Evolutionary conservation across 2,329 filamentous ascomycete species (phyloP).

Genomic region (Plenodomus tracheiphilus): DNA sequence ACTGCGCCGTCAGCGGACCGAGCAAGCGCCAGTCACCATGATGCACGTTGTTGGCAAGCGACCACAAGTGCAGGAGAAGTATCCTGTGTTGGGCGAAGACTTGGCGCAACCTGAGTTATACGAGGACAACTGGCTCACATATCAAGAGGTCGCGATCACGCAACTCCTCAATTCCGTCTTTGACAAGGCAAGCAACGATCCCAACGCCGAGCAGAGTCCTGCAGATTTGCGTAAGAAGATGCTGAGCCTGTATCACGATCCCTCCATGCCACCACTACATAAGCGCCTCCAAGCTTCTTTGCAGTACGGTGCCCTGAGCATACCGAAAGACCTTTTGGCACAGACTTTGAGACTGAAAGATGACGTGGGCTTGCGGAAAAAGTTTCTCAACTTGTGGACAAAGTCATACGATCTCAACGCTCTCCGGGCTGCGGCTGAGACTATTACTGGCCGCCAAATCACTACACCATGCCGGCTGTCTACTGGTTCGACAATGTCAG

Average conservation of each 20-base stretch:
- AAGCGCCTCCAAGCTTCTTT: constrained; percentile 63
- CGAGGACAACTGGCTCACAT: constrained; percentile 64
- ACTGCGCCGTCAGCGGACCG: constrained; percentile 29
- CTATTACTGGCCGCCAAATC: constrained; percentile 61
- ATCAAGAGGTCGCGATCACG: constrained; percentile 64
- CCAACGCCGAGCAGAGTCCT: constrained; percentile 32
- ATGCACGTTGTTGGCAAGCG: constrained; percentile 39
- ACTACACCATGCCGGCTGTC: constrained; percentile 42
- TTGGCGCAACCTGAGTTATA: constrained; percentile 61
- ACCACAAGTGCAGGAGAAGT: constrained; percentile 42
- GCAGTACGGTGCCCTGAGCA: constrained; percentile 59
- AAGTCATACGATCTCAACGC: constrained; percentile 58
- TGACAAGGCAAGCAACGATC: constrained; percentile 37
- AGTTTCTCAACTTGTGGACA: constrained; percentile 61
- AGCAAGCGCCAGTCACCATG: constrained; percentile 32
- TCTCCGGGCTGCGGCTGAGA: constrained; percentile 59
- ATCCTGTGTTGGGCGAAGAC: constrained; percentile 59
- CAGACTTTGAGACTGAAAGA: constrained; percentile 54
- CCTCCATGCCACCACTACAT: constrained; percentile 55
- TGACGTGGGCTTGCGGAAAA: constrained; percentile 61
- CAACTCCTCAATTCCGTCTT: constrained; percentile 64
- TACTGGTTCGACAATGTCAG: constrained; percentile 39
- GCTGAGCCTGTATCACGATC: constrained; percentile 58
- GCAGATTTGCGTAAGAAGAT: constrained; percentile 52
- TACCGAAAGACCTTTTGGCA: constrained; percentile 56